A percentile compares a stretch with the other conserved stretches of the same genome.
These are phyloP conservation scores for Aspergillus intermedius DNA, from an alignment of 2,329 filamentous ascomycete species.

Conservation along the genomic window DNA sequence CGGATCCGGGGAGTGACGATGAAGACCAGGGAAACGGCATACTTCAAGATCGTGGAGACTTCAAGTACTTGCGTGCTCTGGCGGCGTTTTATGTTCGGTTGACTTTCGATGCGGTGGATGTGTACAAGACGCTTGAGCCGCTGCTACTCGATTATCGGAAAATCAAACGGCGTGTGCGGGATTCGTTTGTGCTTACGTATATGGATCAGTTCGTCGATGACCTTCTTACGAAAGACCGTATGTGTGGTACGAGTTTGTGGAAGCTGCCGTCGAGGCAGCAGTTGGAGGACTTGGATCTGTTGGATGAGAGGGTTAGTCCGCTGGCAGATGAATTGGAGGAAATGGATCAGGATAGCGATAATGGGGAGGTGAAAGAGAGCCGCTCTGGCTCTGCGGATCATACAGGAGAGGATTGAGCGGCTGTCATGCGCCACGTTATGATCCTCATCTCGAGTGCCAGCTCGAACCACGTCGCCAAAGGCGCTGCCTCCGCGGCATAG, in stretches of 20 bases:
- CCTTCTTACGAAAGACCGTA: conserved; percentile 75
- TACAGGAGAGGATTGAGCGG: conserved; percentile 23
- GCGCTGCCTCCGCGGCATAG: too few relatives aligned
- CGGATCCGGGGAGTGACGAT: conserved; percentile 59
- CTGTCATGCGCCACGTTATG: too few relatives aligned
- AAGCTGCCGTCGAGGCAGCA: conserved; percentile 78
- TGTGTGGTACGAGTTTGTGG: conserved; percentile 87
- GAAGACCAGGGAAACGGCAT: conserved; percentile 20
- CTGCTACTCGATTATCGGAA: conserved; percentile 77
- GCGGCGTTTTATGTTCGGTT: conserved; percentile 91
- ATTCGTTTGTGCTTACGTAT: conserved; percentile 68
- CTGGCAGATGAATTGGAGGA: conserved; percentile 59
- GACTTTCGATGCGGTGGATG: conserved; percentile 72
- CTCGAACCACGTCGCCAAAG: too few relatives aligned
- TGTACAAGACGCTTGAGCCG: conserved; percentile 75
- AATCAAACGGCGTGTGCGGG: conserved; percentile 66
- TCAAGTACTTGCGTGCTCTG: conserved; percentile 77
- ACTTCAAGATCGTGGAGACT: conserved; percentile 38
- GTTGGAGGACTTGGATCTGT: conserved; percentile 78
- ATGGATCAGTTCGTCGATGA: conserved; percentile 95
- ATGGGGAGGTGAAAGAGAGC: conserved; percentile 17
- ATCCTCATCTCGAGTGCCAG: too few relatives aligned
- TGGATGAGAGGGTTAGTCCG: conserved; percentile 80
- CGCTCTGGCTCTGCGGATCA: conserved; percentile 15
- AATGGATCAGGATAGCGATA: conserved; percentile 30